Percentiles rank a stretch among this genome's conserved stretches.
These are phyloP conservation scores for Lasiodiplodia gonubiensis DNA, from an alignment of 2,329 filamentous ascomycete species.

Conservation along the genomic window DNA sequence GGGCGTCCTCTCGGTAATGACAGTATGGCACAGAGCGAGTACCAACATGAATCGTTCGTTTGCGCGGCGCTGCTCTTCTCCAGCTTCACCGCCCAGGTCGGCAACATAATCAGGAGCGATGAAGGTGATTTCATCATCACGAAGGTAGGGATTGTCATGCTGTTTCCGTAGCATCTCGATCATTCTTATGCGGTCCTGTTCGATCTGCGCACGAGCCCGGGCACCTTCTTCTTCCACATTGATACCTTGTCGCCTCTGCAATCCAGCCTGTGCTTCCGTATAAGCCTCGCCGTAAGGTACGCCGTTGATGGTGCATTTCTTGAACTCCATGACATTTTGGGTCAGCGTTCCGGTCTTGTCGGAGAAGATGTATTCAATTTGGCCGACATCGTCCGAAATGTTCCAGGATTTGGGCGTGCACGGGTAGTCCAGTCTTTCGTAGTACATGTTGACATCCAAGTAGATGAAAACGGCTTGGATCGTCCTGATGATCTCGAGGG, in stretches of 20 bases:
- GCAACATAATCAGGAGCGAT: constrained; percentile 87
- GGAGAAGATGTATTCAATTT: constrained; percentile 99
- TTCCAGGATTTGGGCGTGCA: constrained; percentile 99
- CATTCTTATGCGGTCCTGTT: constrained; percentile 74
- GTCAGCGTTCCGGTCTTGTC: constrained; percentile 91
- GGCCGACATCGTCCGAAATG: constrained; percentile 95
- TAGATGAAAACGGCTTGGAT: constrained; percentile 97
- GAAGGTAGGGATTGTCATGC: constrained; percentile 88
- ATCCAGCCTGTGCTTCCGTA: constrained; percentile 93
- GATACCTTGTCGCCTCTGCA: constrained; percentile 89
- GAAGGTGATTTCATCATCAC: constrained; percentile 89
- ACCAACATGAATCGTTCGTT: constrained; percentile 93
- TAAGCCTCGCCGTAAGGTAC: constrained; percentile 96
- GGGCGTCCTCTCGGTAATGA: constrained; percentile 86
- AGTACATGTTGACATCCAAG: constrained; percentile 96
- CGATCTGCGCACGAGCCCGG: constrained; percentile 77
- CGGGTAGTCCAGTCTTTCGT: constrained; percentile 89
- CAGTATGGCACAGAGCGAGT: constrained; percentile 93
- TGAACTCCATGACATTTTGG: constrained; percentile 98
- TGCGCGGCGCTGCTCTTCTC: constrained; percentile 74
- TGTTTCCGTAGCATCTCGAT: constrained; percentile 74
- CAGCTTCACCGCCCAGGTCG: constrained; percentile 79
- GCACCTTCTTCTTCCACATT: constrained; percentile 82
- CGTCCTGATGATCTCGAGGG: constrained; percentile 91
- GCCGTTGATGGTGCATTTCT: constrained; percentile 97